A percentile compares a stretch with the other conserved stretches of the same genome.
phyloP scores from a whole-genome alignment of 306 rosid genomes.

The Trifolium dubium region DNA sequence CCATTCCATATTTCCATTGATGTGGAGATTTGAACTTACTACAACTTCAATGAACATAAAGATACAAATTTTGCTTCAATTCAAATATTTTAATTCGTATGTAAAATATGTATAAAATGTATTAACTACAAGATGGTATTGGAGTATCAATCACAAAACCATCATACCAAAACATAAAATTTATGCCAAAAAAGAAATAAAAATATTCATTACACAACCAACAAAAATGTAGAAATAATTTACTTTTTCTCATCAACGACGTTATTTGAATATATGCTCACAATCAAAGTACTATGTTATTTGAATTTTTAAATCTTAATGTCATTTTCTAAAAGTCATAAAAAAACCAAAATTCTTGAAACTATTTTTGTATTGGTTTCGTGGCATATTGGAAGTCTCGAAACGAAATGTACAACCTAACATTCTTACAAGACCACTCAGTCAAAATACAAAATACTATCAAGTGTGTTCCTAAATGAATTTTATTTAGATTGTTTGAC shows the following conservation, averaged over 20 bases:
- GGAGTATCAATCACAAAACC: no score
- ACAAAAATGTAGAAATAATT: no score
- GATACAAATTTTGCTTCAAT: not conserved
- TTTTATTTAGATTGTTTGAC: no score
- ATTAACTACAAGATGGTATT: no score
- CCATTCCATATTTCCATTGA: constrained; percentile 35
- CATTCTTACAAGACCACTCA: not conserved
- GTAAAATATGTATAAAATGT: no score
- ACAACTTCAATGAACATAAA: not conserved
- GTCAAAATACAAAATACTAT: not conserved
- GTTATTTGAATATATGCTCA: not conserved
- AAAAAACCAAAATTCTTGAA: not conserved
- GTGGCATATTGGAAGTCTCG: not conserved
- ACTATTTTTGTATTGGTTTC: not conserved
- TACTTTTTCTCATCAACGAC: not conserved
- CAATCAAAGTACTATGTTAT: no score
- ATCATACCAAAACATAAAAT: no score
- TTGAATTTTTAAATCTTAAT: not conserved
- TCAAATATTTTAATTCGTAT: not conserved
- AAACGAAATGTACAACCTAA: not conserved
- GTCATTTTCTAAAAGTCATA: not conserved
- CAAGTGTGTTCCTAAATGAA: no score
- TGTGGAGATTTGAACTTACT: not conserved
- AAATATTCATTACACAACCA: no score
- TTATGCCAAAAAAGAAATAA: no score